A percentile compares a stretch with the other conserved stretches of the same genome.
These are phyloP conservation scores for Fallopia convolvulus DNA, from an alignment of 148 eudicot genomes.

Conservation along the genomic window DNA sequence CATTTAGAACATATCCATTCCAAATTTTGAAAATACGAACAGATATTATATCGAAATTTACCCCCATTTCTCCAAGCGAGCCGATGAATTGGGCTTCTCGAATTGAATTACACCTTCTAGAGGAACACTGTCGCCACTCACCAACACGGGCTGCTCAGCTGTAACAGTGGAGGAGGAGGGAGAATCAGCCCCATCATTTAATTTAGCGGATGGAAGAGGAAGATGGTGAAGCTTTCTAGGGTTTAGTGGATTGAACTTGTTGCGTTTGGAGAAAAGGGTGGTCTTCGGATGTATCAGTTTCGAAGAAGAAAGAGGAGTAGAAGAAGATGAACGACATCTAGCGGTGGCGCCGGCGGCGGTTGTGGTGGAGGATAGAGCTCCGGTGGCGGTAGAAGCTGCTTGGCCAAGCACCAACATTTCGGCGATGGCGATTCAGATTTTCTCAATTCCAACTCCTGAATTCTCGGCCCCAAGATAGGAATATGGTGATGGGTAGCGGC, in stretches of 20 bases:
- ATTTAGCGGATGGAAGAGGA: constrained; percentile 17
- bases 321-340: constrained; percentile 30
- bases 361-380: constrained; percentile 8
- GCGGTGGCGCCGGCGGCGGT: constrained; percentile 9
- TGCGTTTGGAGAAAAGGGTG: constrained; percentile 37
- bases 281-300: constrained; percentile 23
- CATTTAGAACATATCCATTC: not conserved
- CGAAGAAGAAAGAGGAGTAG: constrained; percentile 27
- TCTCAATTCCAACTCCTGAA: not conserved
- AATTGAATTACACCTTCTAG: constrained; percentile 94
- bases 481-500: not conserved
- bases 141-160: constrained; percentile 26
- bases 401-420: constrained; percentile 26
- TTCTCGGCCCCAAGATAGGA: not conserved
- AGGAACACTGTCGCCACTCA: constrained; percentile 59
- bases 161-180: constrained; percentile 17
- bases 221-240: constrained; percentile 8
- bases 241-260: constrained; percentile 9
- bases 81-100: constrained; percentile 48
- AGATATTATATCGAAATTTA: constrained; percentile 4
- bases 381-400: constrained; percentile 17
- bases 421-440: not conserved
- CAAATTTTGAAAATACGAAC: not conserved
- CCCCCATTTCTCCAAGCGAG: constrained; percentile 78
- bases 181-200: constrained; percentile 19